These are phyloP conservation scores for Rhodamnia argentea DNA, from an alignment of 345 rosid genomes.

Conservation along the genomic window DNA sequence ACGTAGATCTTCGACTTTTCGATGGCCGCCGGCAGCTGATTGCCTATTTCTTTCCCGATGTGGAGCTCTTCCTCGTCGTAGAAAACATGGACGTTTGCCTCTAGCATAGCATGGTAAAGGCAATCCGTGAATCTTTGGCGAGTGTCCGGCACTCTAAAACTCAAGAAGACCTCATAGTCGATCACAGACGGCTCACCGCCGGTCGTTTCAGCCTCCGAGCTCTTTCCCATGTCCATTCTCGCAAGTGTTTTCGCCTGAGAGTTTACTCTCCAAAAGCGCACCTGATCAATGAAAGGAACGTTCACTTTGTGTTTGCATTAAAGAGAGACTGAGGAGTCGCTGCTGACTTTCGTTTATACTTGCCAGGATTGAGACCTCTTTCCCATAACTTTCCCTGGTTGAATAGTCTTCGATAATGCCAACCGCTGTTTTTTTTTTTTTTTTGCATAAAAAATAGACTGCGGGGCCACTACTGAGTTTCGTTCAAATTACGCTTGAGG, in stretches of 20 bases:
- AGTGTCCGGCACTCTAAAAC: constrained; percentile 1
- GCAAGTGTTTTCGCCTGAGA: not conserved
- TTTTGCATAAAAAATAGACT: not conserved
- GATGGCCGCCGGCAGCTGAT: too few species aligned
- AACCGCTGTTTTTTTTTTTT: too few species aligned
- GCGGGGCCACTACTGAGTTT: too few species aligned
- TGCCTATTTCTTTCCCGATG: not conserved
- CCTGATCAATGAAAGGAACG: not conserved
- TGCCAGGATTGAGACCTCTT: too few species aligned
- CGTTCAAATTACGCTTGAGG: too few species aligned
- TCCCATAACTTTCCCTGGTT: not conserved
- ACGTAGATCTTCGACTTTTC: too few species aligned
- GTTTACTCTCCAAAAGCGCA: not conserved
- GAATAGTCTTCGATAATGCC: not conserved
- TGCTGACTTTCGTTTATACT: too few species aligned
- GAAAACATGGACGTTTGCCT: not conserved
- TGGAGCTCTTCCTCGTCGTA: not conserved
- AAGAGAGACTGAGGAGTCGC: too few species aligned
- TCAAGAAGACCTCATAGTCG: not conserved
- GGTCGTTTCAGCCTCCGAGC: not conserved
- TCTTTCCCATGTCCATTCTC: not conserved
- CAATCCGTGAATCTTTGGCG: not conserved
- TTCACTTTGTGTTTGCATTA: not conserved
- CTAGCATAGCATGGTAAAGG: not conserved
- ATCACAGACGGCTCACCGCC: not conserved